Conservation (phyloP, 2,329 filamentous ascomycete genomes). For the Sporothrix globosa region DNA sequence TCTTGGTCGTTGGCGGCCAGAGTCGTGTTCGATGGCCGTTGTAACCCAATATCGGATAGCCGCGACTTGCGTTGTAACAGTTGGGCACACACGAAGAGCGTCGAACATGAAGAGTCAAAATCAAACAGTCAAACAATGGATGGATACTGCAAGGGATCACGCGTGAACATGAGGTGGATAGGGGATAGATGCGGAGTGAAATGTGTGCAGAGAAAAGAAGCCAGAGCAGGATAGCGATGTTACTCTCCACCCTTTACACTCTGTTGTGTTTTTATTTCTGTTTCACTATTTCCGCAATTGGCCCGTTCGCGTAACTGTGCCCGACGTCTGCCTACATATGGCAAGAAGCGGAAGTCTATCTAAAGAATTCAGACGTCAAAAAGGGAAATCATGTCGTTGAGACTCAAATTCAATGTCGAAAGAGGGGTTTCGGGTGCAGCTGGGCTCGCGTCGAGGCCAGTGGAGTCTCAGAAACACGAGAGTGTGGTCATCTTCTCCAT, state of each 20-base stretch:
- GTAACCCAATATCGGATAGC: constrained; percentile 30
- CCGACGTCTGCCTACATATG: not conserved
- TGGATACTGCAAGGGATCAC: constrained; percentile 12
- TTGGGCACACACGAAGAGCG: constrained; percentile 19
- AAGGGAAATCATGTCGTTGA: not conserved
- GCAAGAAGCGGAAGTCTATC: not conserved
- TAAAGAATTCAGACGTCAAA: not conserved
- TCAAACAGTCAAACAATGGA: not conserved
- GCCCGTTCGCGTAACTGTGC: not conserved
- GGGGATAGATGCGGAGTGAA: not conserved
- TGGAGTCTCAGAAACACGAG: not conserved
- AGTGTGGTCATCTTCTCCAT: not conserved
- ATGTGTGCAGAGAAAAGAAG: not conserved
- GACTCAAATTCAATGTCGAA: not conserved
- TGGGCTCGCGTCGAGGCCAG: constrained; percentile 5
- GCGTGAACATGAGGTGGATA: constrained; percentile 5
- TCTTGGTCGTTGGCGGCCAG: not conserved
- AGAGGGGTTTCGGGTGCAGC: not conserved
- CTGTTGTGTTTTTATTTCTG: not conserved
- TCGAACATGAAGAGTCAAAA: not conserved
- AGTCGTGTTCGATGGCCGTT: constrained; percentile 17
- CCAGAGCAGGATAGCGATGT: not conserved
- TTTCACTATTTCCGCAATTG: not conserved
- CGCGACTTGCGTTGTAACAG: constrained; percentile 20
- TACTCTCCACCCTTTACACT: not conserved